Conservation (phyloP, 2,329 filamentous ascomycete species). For the Hymenoscyphus scutula region DNA sequence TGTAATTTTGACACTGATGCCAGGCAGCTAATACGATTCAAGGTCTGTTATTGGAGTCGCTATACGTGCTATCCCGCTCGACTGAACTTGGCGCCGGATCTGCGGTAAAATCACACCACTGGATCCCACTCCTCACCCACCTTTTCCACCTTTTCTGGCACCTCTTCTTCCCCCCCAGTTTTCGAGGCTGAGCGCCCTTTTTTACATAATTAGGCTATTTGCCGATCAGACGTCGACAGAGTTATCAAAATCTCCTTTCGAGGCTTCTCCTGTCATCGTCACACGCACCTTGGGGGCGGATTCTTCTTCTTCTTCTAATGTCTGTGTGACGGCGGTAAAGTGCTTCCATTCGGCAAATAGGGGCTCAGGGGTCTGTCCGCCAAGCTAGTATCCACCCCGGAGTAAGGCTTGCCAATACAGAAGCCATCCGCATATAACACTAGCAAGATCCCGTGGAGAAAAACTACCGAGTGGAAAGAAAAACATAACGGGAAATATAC, state of each 20-base stretch:
- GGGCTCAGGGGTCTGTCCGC: background rate
- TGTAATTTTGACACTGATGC: background rate
- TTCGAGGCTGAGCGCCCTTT: background rate
- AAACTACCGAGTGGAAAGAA: background rate
- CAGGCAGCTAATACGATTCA: background rate
- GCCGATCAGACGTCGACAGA: background rate
- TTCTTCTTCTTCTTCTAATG: background rate
- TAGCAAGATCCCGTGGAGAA: conserved; percentile 1
- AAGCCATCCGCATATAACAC: background rate
- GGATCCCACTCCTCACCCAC: background rate
- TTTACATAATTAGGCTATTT: background rate
- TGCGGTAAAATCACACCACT: background rate
- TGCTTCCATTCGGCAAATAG: background rate
- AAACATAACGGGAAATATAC: background rate
- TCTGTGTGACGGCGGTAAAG: background rate
- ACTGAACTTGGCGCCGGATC: background rate
- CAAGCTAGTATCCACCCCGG: conserved; percentile 1
- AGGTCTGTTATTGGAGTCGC: background rate
- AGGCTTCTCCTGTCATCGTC: background rate
- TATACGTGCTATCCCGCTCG: background rate
- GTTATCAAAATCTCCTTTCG: background rate
- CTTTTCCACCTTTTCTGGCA: background rate
- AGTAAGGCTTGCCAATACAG: conserved; percentile 1
- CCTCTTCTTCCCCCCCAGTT: background rate
- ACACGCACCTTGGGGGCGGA: background rate